Evolutionary conservation across 495 filamentous ascomycete species (phyloP).

Genomic region (Terfezia boudieri): DNA sequence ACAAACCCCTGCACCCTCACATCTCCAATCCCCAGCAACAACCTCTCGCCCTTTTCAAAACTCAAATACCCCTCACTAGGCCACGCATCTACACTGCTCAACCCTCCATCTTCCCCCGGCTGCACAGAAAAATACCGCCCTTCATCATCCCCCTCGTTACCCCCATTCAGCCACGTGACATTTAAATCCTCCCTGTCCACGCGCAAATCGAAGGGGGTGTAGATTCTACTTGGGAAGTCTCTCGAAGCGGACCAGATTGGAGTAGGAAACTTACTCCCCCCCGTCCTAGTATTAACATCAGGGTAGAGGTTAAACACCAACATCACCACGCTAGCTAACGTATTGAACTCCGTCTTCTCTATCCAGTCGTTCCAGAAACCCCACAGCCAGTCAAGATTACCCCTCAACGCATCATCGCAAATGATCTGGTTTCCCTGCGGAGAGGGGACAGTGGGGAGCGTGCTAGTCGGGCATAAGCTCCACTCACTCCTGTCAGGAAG

Average conservation of each 20-base stretch:
- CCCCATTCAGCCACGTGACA: slow-evolving; percentile 2
- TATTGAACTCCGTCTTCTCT: slow-evolving; percentile 5
- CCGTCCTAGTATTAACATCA: neutral
- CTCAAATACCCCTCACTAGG: slow-evolving; percentile 8
- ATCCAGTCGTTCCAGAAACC: slow-evolving; percentile 8
- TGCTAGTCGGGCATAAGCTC: slow-evolving; percentile 7
- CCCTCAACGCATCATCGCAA: neutral
- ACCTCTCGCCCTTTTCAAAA: slow-evolving; percentile 3
- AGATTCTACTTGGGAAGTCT: slow-evolving; percentile 1
- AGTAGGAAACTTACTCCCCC: neutral
- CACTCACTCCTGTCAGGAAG: slow-evolving; percentile 1
- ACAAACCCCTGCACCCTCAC: neutral
- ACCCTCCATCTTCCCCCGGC: neutral
- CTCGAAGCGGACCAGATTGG: too few relatives aligned
- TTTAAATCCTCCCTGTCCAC: slow-evolving; percentile 6
- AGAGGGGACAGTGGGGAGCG: neutral
- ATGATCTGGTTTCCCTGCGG: neutral
- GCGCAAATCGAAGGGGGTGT: slow-evolving; percentile 3
- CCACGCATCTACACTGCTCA: slow-evolving; percentile 8
- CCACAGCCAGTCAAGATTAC: slow-evolving; percentile 1
- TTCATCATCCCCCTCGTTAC: neutral
- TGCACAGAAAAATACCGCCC: slow-evolving; percentile 4
- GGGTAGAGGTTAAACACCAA: slow-evolving; percentile 7
- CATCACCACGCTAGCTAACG: slow-evolving; percentile 7
- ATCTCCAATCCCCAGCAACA: slow-evolving; percentile 6